phyloP scores from a whole-genome alignment of 192 early-diverging fungal species.

The Lobosporangium transversale region DNA sequence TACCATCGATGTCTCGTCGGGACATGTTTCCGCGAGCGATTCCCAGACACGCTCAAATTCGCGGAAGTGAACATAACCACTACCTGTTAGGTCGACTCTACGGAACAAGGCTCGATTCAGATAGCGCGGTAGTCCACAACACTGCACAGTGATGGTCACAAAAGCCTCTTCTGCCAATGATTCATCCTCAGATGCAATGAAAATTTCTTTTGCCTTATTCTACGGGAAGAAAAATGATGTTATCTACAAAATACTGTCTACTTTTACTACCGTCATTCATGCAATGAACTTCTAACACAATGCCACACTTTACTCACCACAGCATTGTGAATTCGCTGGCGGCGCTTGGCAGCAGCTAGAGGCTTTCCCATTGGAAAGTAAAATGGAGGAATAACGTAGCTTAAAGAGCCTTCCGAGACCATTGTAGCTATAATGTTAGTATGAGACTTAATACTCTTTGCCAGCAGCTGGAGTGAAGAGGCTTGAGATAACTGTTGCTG shows the following conservation, averaged over 20 bases:
- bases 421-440: not conserved
- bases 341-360: constrained; percentile 30
- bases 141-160: constrained; percentile 55
- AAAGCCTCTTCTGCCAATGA: constrained; percentile 56
- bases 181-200: constrained; percentile 26
- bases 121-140: constrained; percentile 73
- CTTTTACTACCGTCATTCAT: too few relatives aligned
- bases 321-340: constrained; percentile 17
- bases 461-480: too few relatives aligned
- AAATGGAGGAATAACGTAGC: constrained; percentile 39
- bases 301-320: too few relatives aligned
- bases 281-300: too few relatives aligned
- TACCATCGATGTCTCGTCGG: constrained; percentile 54
- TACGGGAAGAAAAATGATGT: constrained; percentile 13
- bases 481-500: constrained; percentile 2
- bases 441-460: not conserved
- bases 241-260: too few relatives aligned
- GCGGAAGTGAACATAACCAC: constrained; percentile 23
- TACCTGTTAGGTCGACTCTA: constrained; percentile 30
- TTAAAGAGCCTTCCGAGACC: not conserved
- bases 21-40: constrained; percentile 40
- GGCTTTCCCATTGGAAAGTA: constrained; percentile 45
- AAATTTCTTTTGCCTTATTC: constrained; percentile 40
- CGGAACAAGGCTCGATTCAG: constrained; percentile 75
- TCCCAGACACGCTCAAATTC: constrained; percentile 50